Percentiles rank a stretch among this genome's conserved stretches.
Evolutionary conservation across 768 basidiomycete species (phyloP).

Genomic region (Trametes meyenii): DNA sequence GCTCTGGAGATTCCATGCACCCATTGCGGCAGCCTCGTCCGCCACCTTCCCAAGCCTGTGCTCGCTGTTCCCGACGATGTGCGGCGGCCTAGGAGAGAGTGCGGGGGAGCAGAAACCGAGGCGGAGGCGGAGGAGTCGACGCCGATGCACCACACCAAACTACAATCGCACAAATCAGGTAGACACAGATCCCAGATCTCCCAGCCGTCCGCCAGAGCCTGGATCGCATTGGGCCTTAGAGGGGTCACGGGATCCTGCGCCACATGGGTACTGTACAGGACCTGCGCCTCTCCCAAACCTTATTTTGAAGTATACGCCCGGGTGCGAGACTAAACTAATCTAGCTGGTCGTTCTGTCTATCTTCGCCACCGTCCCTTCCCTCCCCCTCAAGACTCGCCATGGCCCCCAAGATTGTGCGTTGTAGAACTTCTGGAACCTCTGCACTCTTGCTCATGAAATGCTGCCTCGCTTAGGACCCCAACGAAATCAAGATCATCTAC

Average conservation of each 20-base stretch:
- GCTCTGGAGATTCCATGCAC: constrained; percentile 78
- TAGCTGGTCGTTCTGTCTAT: constrained; percentile 20
- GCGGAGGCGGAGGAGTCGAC: not conserved
- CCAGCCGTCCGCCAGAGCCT: constrained; percentile 15
- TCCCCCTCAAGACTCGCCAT: constrained; percentile 45
- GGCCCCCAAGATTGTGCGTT: constrained; percentile 79
- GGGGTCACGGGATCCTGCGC: constrained; percentile 26
- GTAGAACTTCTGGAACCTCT: not conserved
- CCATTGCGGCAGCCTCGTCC: constrained; percentile 60
- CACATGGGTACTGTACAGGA: constrained; percentile 55
- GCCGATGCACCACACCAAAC: not conserved
- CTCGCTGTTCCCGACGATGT: constrained; percentile 21
- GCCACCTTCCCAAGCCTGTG: constrained; percentile 16
- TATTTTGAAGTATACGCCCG: constrained; percentile 39
- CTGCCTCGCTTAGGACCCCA: constrained; percentile 74
- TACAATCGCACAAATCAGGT: constrained; percentile 17
- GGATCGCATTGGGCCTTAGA: not conserved
- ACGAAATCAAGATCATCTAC: constrained; percentile 98
- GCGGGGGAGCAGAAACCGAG: constrained; percentile 1
- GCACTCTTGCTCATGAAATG: not conserved
- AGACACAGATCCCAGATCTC: constrained; percentile 14
- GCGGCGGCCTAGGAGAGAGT: constrained; percentile 14
- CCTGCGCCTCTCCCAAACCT: constrained; percentile 54
- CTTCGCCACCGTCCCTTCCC: constrained; percentile 37
- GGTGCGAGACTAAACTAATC: constrained; percentile 23